These are phyloP conservation scores for Senna siamea DNA, from an alignment of 306 rosid genomes.

Conservation along the genomic window DNA sequence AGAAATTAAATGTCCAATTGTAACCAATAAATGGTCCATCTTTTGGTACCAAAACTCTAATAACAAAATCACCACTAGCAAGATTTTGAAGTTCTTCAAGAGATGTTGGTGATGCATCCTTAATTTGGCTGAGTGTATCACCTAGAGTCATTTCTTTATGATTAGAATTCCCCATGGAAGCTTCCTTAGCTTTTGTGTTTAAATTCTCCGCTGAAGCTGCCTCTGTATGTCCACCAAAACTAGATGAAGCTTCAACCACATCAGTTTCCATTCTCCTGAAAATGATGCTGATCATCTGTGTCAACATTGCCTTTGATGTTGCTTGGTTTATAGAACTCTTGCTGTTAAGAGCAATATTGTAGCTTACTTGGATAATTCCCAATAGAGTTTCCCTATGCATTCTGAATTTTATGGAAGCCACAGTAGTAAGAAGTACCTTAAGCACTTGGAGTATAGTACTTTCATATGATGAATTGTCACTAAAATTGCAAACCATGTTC, in stretches of 20 bases:
- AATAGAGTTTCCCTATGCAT: constrained; percentile 94
- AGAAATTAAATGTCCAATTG: too few relatives aligned
- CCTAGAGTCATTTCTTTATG: constrained; percentile 82
- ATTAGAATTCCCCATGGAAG: constrained; percentile 54
- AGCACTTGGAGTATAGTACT: constrained; percentile 97
- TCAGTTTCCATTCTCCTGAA: constrained; percentile 98
- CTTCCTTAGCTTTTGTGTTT: constrained; percentile 60
- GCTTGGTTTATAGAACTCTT: constrained; percentile 99
- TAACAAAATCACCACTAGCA: constrained; percentile 95
- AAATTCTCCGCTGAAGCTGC: constrained; percentile 55
- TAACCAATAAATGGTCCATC: too few relatives aligned
- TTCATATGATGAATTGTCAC: constrained; percentile 94
- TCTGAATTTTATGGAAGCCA: constrained; percentile 95
- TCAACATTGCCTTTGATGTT: constrained; percentile 99
- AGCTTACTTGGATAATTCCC: constrained; percentile 96
- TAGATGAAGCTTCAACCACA: constrained; percentile 59
- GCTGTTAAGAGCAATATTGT: constrained; percentile 97
- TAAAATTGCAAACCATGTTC: constrained; percentile 81
- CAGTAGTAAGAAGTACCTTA: constrained; percentile 98
- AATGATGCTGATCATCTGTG: constrained; percentile 92
- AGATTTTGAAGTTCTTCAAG: constrained; percentile 97
- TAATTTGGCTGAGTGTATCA: constrained; percentile 82
- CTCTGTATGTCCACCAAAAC: constrained; percentile 60
- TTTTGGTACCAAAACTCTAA: too few relatives aligned
- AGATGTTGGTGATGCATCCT: constrained; percentile 73